Percentiles rank a stretch among this genome's conserved stretches.
Conservation (phyloP, 1,139 yeast genomes). For the Sugiyamaella grinbergsii region DNA sequence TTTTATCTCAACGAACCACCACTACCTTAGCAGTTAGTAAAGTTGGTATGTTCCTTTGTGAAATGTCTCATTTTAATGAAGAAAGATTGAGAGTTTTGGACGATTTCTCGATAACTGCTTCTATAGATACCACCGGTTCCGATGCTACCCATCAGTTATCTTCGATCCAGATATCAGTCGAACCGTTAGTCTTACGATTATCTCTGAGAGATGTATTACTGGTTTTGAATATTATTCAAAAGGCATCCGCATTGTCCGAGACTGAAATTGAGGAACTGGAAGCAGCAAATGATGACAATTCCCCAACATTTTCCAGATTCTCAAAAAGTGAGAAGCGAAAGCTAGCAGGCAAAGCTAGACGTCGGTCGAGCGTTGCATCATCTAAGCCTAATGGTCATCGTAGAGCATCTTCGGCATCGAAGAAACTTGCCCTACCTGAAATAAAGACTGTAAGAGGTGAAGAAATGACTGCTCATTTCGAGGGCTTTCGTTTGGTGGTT, state of each 20-base stretch:
- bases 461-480: constrained; percentile 66
- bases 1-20: constrained; percentile 65
- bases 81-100: constrained; percentile 74
- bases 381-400: constrained; percentile 3
- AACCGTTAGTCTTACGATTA: constrained; percentile 76
- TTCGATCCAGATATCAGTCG: constrained; percentile 68
- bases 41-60: constrained; percentile 82
- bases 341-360: constrained; percentile 16
- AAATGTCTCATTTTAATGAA: constrained; percentile 66
- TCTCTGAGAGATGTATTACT: constrained; percentile 85
- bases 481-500: constrained; percentile 81
- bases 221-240: constrained; percentile 71
- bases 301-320: constrained; percentile 21
- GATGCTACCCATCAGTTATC: constrained; percentile 60
- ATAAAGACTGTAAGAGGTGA: constrained; percentile 59
- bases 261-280: constrained; percentile 31
- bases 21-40: constrained; percentile 70
- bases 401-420: constrained; percentile 8
- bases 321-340: constrained; percentile 20
- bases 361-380: constrained; percentile 20
- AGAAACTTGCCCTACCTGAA: constrained; percentile 11
- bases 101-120: constrained; percentile 79
- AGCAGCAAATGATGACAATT: constrained; percentile 17
- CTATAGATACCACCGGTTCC: constrained; percentile 72
- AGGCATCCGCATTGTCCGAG: constrained; percentile 58